A percentile compares a stretch with the other conserved stretches of the same genome.
Evolutionary conservation across 2,329 filamentous ascomycete species (phyloP).

Genomic region (Diaporthe caulivora): DNA sequence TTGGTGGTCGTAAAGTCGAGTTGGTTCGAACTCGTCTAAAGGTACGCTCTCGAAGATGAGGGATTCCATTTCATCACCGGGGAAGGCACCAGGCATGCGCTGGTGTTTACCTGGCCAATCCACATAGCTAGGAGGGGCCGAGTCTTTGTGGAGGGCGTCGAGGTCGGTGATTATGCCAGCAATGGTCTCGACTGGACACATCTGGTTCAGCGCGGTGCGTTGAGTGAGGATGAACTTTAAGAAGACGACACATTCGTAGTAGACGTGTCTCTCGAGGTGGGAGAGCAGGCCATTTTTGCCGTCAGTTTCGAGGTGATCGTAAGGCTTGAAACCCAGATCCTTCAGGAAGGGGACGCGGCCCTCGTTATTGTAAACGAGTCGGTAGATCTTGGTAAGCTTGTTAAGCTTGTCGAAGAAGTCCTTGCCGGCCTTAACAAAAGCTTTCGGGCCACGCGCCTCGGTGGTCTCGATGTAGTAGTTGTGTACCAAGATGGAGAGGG

Average conservation of each 20-base stretch:
- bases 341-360: constrained; percentile 33
- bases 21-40: constrained; percentile 39
- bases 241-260: constrained; percentile 42
- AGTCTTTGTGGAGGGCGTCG: constrained; percentile 49
- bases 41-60: constrained; percentile 43
- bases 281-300: constrained; percentile 33
- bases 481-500: constrained; percentile 45
- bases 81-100: constrained; percentile 45
- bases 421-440: constrained; percentile 39
- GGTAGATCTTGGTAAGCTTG: constrained; percentile 33
- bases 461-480: constrained; percentile 44
- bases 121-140: constrained; percentile 49
- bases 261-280: constrained; percentile 37
- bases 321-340: constrained; percentile 31
- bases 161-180: constrained; percentile 47
- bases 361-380: constrained; percentile 23
- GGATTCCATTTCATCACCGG: constrained; percentile 38
- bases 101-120: constrained; percentile 40
- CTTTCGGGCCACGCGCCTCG: constrained; percentile 40
- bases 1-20: constrained; percentile 38
- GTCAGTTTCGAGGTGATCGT: constrained; percentile 29
- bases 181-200: constrained; percentile 41
- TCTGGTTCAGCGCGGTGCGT: constrained; percentile 40
- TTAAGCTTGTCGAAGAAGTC: constrained; percentile 37
- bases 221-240: constrained; percentile 42